Evolutionary conservation across 208 protist genomes (phyloP), one percentile per base, ranked within the genome.

Genomic region (Acanthamoeba rhysodes): DNA sequence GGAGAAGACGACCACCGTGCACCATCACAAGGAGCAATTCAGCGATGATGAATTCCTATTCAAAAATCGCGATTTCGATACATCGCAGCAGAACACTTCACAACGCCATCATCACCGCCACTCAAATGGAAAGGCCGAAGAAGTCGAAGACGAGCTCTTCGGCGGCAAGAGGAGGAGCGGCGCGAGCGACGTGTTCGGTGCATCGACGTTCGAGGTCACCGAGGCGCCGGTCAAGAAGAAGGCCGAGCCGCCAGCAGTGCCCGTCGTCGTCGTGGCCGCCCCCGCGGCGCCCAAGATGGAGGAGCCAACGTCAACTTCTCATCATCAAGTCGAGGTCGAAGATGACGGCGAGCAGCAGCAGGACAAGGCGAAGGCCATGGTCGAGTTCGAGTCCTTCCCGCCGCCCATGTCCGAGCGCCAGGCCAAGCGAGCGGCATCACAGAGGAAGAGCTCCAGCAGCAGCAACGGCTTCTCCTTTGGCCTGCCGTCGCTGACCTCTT

Each of bases 391-490:
- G 72, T 80, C 72, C 32, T 80, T 80, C 72, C 72, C 72, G 32
- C 72, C 72, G 72, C 72, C 72, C 72, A 14, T 80, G 72, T 50
- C 72, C 72, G 72, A 80, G 72, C 72, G 72, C 18, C 34, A 80
- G 72, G 72, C 72, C 72, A 80, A 80, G 72, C 72, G 72, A 8
- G 72, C 72, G 16, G 72, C 72, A 14, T 20, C 72, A 10, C 72
- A 80, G 27, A 80, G n/a, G 72, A 24, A 45, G 72, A 32, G n/a
- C 34, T 10, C 72, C 34, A 48, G 12, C 70, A 78, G 12, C 18
- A 66, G 59, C 24, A 24, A 24, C 2, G 27, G 62, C 62, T 68
- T 68, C 62, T 24, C 72, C 32, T 80, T 48, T 45, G 72, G 16
- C 72, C 16, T 27, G 2, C 24, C 66, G 10, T 74, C 66, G 24